phyloP scores from a whole-genome alignment of 148 eudicot genomes.

The Pouteria glomerata region DNA sequence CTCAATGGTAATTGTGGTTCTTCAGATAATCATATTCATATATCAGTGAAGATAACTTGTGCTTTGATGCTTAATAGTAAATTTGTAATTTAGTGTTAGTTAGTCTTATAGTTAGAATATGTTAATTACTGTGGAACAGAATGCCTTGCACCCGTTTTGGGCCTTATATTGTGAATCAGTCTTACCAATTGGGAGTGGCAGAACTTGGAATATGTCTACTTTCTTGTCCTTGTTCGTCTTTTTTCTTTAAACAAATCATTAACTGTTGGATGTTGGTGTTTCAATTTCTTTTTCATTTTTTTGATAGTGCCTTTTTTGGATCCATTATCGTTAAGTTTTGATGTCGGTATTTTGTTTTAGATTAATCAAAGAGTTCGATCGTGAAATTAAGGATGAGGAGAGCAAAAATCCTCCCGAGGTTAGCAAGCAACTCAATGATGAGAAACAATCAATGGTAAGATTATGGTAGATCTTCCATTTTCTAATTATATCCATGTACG shows the following conservation, averaged over 20 bases:
- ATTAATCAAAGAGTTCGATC: constrained; percentile 95
- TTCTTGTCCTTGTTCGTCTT: background rate
- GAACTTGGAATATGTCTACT: background rate
- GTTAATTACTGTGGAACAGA: background rate
- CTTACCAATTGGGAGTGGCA: background rate
- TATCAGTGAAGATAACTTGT: background rate
- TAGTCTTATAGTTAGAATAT: background rate
- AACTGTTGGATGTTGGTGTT: background rate
- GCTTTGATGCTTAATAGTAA: background rate
- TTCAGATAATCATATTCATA: background rate
- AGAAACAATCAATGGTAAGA: constrained; percentile 90
- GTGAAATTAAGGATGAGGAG: constrained; percentile 93
- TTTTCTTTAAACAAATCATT: background rate
- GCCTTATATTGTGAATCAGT: background rate
- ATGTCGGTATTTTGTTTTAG: constrained; percentile 22
- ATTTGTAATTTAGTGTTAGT: background rate
- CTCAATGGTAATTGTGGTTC: background rate
- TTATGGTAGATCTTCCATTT: background rate
- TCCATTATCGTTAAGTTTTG: background rate
- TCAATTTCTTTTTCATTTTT: background rate
- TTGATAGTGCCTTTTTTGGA: background rate
- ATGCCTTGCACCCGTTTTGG: too few species aligned
- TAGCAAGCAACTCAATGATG: constrained; percentile 87
- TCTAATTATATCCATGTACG: background rate
- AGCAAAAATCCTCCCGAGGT: constrained; percentile 71